Evolutionary conservation across 140 eudicot species (phyloP).

Genomic region (Oenanthe javanica): DNA sequence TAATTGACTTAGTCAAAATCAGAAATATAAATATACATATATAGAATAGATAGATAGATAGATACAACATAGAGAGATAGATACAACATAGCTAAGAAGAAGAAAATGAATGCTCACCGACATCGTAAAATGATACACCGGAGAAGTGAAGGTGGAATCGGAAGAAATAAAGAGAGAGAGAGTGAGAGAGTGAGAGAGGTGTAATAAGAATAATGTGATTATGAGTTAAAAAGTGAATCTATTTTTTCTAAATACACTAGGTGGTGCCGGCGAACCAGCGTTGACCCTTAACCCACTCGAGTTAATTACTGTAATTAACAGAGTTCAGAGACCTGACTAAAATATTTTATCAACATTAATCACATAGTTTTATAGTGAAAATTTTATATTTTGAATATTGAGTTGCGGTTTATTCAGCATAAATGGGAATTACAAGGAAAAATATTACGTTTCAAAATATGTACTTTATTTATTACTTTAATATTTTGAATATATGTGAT

Average conservation of each 20-base stretch:
- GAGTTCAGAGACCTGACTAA: too few relatives aligned
- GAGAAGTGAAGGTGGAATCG: not conserved
- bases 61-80: not conserved
- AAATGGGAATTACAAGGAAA: too few relatives aligned
- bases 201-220: not conserved
- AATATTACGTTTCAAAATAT: too few relatives aligned
- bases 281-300: not conserved
- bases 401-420: too few relatives aligned
- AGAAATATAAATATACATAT: not conserved
- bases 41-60: not conserved
- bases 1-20: not conserved
- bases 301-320: too few relatives aligned
- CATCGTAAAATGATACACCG: conserved; percentile 1
- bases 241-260: not conserved
- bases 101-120: conserved; percentile 21
- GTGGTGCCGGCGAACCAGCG: not conserved
- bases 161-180: not conserved
- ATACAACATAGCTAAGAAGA: not conserved
- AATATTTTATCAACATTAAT: too few relatives aligned
- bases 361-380: too few relatives aligned
- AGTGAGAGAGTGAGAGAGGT: not conserved
- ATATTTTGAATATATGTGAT: too few relatives aligned
- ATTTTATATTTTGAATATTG: too few relatives aligned
- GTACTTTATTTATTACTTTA: too few relatives aligned
- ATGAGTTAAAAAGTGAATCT: not conserved